These are phyloP conservation scores for Amanita rimosa DNA, from an alignment of 768 basidiomycete species.

Conservation along the genomic window DNA sequence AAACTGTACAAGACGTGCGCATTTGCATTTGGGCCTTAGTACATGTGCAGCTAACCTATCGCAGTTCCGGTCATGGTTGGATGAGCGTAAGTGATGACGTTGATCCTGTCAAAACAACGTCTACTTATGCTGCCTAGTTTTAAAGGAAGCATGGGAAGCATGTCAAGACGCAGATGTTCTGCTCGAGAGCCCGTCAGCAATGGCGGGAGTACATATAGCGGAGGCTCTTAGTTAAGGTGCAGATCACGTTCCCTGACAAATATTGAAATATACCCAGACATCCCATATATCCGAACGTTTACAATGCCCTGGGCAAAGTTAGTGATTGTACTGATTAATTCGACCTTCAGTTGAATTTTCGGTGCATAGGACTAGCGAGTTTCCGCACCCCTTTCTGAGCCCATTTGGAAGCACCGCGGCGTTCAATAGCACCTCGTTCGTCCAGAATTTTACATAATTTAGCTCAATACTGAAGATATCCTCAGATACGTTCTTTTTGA, in stretches of 20 bases:
- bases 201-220: conserved; percentile 65
- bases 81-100: conserved; percentile 35
- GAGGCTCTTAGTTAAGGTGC: conserved; percentile 42
- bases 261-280: conserved; percentile 20
- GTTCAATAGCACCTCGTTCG: conserved; percentile 50
- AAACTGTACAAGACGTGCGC: conserved; percentile 41
- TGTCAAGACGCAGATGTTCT: conserved; percentile 58
- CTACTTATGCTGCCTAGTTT: conserved; percentile 23
- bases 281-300: conserved; percentile 57
- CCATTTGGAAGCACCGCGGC: conserved; percentile 53
- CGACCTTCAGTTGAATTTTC: neutral
- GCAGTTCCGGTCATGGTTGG: conserved; percentile 58
- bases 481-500: conserved; percentile 49
- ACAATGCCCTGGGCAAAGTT: conserved; percentile 55
- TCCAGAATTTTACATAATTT: conserved; percentile 5
- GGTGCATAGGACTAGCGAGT: conserved; percentile 35
- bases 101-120: neutral
- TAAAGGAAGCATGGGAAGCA: conserved; percentile 49
- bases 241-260: neutral
- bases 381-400: conserved; percentile 54
- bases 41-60: neutral
- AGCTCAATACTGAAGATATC: neutral
- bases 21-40: neutral
- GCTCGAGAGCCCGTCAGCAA: conserved; percentile 55
- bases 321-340: neutral